phyloP scores from a whole-genome alignment of 495 filamentous ascomycete genomes.

The Paragyromitra xinjiangensis region DNA sequence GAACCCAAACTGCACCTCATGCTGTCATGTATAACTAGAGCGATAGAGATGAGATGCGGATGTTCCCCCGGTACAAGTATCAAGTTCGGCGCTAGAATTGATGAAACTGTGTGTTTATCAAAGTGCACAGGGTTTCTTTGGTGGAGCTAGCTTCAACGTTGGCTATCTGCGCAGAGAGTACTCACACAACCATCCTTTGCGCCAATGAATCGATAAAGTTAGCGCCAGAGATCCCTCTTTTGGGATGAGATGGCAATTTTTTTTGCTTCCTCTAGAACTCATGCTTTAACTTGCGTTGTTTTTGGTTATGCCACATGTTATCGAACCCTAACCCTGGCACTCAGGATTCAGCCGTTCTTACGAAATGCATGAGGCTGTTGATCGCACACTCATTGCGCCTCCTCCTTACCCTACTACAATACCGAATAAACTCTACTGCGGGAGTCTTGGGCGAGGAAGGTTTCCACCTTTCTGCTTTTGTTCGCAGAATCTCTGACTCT shows the following conservation, averaged over 20 bases:
- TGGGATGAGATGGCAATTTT: neutral
- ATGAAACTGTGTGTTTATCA: neutral
- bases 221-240: neutral
- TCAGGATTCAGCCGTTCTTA: slow-evolving; percentile 12
- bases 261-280: neutral
- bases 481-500: neutral
- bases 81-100: neutral
- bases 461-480: neutral
- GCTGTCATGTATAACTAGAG: neutral
- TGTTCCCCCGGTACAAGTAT: neutral
- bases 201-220: neutral
- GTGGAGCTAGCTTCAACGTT: neutral
- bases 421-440: slow-evolving; percentile 7
- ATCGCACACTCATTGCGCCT: neutral
- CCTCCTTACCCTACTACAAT: slow-evolving; percentile 5
- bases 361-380: slow-evolving; percentile 25
- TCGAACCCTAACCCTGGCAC: slow-evolving; percentile 10
- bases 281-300: neutral
- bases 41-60: neutral
- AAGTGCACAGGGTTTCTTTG: neutral
- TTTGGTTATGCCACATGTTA: neutral
- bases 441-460: neutral
- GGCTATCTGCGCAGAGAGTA: neutral
- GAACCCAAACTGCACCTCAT: neutral
- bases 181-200: neutral